phyloP scores from a whole-genome alignment of 2,329 filamentous ascomycete genomes.

The Pseudonectria buxi region DNA sequence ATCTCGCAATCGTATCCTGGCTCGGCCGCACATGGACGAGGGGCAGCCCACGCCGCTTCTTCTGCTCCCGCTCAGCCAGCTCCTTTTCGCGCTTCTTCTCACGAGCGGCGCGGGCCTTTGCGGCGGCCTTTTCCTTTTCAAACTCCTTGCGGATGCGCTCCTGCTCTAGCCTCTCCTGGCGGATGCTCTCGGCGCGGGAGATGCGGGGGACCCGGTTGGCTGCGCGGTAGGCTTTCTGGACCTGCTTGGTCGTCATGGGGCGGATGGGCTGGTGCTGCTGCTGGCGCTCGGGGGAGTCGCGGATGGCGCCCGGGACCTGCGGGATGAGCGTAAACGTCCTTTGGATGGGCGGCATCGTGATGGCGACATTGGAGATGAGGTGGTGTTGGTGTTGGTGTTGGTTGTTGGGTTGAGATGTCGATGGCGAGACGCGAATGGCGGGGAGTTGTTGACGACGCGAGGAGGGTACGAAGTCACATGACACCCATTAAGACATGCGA shows the following conservation, averaged over 20 bases:
- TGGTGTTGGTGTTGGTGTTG: neutral
- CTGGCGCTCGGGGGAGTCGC: conserved; percentile 10
- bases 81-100: conserved; percentile 53
- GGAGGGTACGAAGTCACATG: conserved; percentile 12
- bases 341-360: conserved; percentile 29
- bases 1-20: conserved; percentile 50
- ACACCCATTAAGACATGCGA: neutral
- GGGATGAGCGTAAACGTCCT: conserved; percentile 41
- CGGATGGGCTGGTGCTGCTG: conserved; percentile 10
- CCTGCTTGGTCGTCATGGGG: conserved; percentile 38
- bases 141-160: conserved; percentile 48
- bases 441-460: conserved; percentile 5
- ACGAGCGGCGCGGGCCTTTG: conserved; percentile 41
- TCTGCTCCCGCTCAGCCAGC: conserved; percentile 40
- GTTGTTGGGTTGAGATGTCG: neutral
- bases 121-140: conserved; percentile 41
- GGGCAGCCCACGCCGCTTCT: conserved; percentile 46
- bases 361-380: conserved; percentile 11
- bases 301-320: conserved; percentile 17
- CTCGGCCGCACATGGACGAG: conserved; percentile 49
- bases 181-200: conserved; percentile 33
- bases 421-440: neutral
- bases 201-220: conserved; percentile 30
- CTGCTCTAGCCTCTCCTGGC: conserved; percentile 41
- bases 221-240: conserved; percentile 31